Conservation (phyloP, 2,329 filamentous ascomycete species). For the Diaporthe eres region DNA sequence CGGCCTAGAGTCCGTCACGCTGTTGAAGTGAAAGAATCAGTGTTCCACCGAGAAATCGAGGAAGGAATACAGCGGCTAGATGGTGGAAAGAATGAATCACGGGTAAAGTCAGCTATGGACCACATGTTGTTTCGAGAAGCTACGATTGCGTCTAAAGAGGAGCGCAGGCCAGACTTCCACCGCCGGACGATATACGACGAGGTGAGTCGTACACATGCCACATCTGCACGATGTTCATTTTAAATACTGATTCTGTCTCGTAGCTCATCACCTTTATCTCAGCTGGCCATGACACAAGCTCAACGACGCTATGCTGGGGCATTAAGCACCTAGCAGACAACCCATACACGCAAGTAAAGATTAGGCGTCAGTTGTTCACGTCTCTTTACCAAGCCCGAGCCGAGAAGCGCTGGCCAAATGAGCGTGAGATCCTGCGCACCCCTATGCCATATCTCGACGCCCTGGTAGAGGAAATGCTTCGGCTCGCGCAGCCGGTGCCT, state of each 20-base stretch:
- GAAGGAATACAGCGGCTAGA: conserved; percentile 43
- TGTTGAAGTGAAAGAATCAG: conserved; percentile 42
- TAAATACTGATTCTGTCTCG: neutral
- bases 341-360: conserved; percentile 45
- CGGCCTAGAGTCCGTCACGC: conserved; percentile 4
- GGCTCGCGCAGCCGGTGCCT: conserved; percentile 45
- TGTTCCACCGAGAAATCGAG: conserved; percentile 45
- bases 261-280: conserved; percentile 12
- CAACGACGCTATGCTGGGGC: conserved; percentile 44
- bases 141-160: conserved; percentile 48
- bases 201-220: conserved; percentile 29
- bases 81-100: conserved; percentile 41
- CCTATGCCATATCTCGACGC: conserved; percentile 52
- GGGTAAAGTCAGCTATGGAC: conserved; percentile 47
- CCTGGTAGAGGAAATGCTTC: conserved; percentile 50
- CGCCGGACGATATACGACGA: conserved; percentile 51
- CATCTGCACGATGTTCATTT: neutral
- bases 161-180: conserved; percentile 50
- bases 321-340: conserved; percentile 49
- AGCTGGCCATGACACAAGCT: conserved; percentile 44
- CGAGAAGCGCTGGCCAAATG: conserved; percentile 45
- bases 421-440: conserved; percentile 44
- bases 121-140: conserved; percentile 53
- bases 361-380: neutral
- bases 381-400: neutral